Conservation (phyloP, 2,329 filamentous ascomycete species). For the Mycocentrospora acerina region DNA sequence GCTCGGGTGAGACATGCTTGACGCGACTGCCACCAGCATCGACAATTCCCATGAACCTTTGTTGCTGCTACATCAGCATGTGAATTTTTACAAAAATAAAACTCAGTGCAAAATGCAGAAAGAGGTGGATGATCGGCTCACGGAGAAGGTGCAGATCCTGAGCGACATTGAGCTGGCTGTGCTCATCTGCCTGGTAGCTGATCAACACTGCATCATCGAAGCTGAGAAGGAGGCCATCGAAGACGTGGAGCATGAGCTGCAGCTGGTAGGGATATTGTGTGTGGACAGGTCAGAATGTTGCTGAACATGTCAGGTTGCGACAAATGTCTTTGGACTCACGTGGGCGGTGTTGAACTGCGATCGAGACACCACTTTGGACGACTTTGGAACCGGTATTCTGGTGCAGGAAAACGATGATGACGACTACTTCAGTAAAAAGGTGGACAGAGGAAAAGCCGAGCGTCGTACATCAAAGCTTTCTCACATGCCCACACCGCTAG, state of each 20-base stretch:
- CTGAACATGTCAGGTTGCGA: constrained; percentile 59
- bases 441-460: constrained; percentile 17
- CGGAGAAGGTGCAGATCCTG: constrained; percentile 72
- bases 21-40: no score
- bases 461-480: constrained; percentile 37
- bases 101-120: no score
- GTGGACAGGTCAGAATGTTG: background rate
- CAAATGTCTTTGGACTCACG: constrained; percentile 70
- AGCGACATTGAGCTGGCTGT: constrained; percentile 86
- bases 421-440: constrained; percentile 22
- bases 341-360: constrained; percentile 73
- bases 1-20: no score
- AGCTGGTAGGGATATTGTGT: constrained; percentile 56
- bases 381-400: constrained; percentile 74
- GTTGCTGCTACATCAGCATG: no score
- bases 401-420: constrained; percentile 34
- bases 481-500: constrained; percentile 39
- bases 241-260: constrained; percentile 72
- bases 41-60: no score
- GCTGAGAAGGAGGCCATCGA: constrained; percentile 64
- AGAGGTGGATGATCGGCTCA: constrained; percentile 22
- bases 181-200: constrained; percentile 75
- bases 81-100: background rate
- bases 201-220: constrained; percentile 87
- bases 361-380: constrained; percentile 72